Evolutionary conservation across 768 basidiomycete genomes (phyloP), one percentile per base, ranked within the genome.

Genomic region (Xerocomus brunneocitrinus): DNA sequence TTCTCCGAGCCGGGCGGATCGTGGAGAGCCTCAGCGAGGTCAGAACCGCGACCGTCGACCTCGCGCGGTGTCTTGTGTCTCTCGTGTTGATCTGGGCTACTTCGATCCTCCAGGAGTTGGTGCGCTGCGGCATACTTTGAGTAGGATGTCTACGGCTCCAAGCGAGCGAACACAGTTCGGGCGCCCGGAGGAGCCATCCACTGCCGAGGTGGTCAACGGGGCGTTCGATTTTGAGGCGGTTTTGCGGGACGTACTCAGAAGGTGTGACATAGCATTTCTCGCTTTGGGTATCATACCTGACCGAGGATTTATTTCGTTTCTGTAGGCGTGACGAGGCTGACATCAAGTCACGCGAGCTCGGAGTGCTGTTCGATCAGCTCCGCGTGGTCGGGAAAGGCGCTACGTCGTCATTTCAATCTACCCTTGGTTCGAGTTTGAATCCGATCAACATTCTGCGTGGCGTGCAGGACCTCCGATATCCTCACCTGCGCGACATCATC

Each of bases 391-490:
- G 85, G 3, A 59, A 82, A 7, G 84, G 84, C 5, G 69, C 81
- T 1, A 69, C 79, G 0, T 80, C 80, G 0, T 78, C 76, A 8
- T 76, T 76, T 48, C 81, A 83, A 56, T 60, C 75, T 0, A 89
- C 84, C 0, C 64, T 93, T 4, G 82, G 80, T n/a, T 84, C 84
- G 25, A 62, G 78, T 3, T 71, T 89, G 43, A 81, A 87, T 64
- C 82, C 81, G 0, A 43, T 72, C 22, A 66, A 77, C 34, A 62
- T 82, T 9, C 4, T 79, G 3, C 67, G 72, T 30, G 68, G 63
- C 5, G 59, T 89, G 1, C 75, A 75, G 31, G 71, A 71, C 1
- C 46, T 73, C 5, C 74, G 81, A 30, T 82, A 88, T 47, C 86
- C 89, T 1, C 79, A 81, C 9, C 66, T 85, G 2, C 77, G 83